phyloP scores from a whole-genome alignment of 2,329 filamentous ascomycete genomes.

The Microsporum ferrugineum region DNA sequence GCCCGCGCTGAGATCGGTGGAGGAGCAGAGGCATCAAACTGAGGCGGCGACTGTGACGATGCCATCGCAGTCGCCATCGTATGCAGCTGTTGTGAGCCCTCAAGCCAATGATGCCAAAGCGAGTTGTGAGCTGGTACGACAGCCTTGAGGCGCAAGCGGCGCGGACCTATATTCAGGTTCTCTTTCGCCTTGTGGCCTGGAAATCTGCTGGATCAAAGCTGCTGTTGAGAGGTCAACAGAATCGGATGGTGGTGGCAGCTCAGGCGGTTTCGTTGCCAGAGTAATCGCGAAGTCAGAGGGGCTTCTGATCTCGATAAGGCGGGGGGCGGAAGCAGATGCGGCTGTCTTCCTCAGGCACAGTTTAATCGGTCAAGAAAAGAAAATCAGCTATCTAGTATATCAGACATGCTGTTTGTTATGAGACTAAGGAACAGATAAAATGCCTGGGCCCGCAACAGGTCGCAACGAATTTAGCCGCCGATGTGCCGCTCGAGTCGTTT shows the following conservation, averaged over 20 bases:
- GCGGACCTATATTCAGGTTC: background rate
- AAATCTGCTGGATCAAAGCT: background rate
- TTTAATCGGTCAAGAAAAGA: background rate
- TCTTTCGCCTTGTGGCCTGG: background rate
- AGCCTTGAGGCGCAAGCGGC: background rate
- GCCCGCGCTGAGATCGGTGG: slow-evolving; percentile 26
- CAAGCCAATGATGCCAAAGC: background rate
- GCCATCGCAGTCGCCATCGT: slow-evolving; percentile 25
- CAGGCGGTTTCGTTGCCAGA: background rate
- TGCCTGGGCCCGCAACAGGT: background rate
- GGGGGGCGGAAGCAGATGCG: background rate
- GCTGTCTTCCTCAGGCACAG: slow-evolving; percentile 1
- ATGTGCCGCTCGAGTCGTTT: background rate
- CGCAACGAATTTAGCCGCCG: background rate
- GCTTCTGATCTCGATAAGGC: background rate
- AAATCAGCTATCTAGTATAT: background rate
- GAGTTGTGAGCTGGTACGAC: background rate
- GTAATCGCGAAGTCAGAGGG: background rate
- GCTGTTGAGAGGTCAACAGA: background rate
- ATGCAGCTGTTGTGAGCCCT: background rate
- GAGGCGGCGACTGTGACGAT: slow-evolving; percentile 26
- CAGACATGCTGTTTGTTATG: slow-evolving; percentile 1
- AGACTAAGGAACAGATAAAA: background rate
- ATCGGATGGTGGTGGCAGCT: background rate
- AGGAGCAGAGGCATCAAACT: slow-evolving; percentile 21